Evolutionary conservation across 2,329 filamentous ascomycete species (phyloP).

Genomic region (Venturia oleaginea): DNA sequence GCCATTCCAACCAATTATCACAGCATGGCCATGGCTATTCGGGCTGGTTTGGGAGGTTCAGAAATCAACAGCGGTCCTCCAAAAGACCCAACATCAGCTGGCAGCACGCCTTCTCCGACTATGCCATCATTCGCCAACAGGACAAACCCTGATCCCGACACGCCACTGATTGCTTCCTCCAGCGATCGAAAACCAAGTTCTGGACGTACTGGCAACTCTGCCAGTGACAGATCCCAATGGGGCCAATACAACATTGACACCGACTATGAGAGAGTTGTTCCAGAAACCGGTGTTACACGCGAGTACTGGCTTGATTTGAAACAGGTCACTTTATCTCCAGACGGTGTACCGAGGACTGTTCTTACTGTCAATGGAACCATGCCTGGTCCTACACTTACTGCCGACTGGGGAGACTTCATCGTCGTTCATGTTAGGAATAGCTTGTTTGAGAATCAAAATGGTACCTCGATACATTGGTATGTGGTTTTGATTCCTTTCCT

Average conservation of each 20-base stretch:
- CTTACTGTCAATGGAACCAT: slow-evolving; percentile 19
- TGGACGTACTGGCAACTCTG: slow-evolving; percentile 24
- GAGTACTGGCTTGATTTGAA: slow-evolving; percentile 22
- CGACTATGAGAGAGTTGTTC: slow-evolving; percentile 14
- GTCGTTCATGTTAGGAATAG: slow-evolving; percentile 14
- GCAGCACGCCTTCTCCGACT: not conserved
- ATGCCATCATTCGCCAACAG: not conserved
- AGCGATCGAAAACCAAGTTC: not conserved
- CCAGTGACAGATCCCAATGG: slow-evolving; percentile 19
- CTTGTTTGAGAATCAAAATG: slow-evolving; percentile 13
- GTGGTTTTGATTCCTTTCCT: not conserved
- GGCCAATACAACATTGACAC: slow-evolving; percentile 7
- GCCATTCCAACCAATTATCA: not conserved
- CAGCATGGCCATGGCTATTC: not conserved
- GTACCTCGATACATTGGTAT: slow-evolving; percentile 15
- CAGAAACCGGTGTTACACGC: slow-evolving; percentile 26
- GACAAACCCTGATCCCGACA: not conserved
- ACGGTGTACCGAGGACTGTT: slow-evolving; percentile 22
- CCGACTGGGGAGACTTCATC: slow-evolving; percentile 15
- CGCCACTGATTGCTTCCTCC: not conserved
- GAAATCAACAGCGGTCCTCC: not conserved
- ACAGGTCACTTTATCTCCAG: slow-evolving; percentile 18
- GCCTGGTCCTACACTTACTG: slow-evolving; percentile 14
- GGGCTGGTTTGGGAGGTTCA: not conserved
- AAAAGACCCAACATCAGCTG: not conserved